Evolutionary conservation across 352 stramenopile genomes (phyloP).

Genomic region (Phytophthora palmivora): DNA sequence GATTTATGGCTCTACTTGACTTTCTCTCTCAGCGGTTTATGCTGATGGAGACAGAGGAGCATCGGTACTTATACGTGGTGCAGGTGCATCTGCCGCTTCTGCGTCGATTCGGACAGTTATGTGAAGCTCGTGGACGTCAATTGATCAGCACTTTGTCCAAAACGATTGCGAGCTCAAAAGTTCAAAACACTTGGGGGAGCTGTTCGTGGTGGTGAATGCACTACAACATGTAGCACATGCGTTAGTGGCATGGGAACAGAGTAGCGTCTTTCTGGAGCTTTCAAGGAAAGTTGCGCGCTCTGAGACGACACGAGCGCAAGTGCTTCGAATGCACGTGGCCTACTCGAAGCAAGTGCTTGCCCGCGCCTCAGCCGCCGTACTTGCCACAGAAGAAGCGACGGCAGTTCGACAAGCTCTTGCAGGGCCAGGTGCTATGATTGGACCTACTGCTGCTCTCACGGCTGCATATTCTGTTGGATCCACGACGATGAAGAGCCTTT

Average conservation of each 20-base stretch:
- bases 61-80: slow-evolving; percentile 80
- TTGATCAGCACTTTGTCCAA: slow-evolving; percentile 26
- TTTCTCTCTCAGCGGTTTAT: slow-evolving; percentile 74
- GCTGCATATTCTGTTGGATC: slow-evolving; percentile 80
- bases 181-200: slow-evolving; percentile 27
- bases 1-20: slow-evolving; percentile 63
- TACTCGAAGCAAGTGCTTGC: slow-evolving; percentile 60
- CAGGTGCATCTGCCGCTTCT: slow-evolving; percentile 73
- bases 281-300: slow-evolving; percentile 63
- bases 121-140: slow-evolving; percentile 31
- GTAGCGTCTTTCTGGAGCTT: slow-evolving; percentile 71
- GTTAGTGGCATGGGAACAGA: slow-evolving; percentile 72
- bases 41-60: slow-evolving; percentile 66
- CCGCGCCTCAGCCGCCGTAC: slow-evolving; percentile 60
- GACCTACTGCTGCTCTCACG: slow-evolving; percentile 68
- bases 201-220: slow-evolving; percentile 64
- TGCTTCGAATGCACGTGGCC: slow-evolving; percentile 69
- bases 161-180: slow-evolving; percentile 3
- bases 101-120: slow-evolving; percentile 38
- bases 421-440: slow-evolving; percentile 75
- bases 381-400: slow-evolving; percentile 71
- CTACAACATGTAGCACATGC: slow-evolving; percentile 46
- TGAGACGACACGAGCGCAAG: slow-evolving; percentile 56
- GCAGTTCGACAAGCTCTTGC: slow-evolving; percentile 73
- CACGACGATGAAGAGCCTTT: slow-evolving; percentile 76